Evolutionary conservation across 1,139 yeast genomes (phyloP), one percentile per base, ranked within the genome.

Genomic region (Diutina pseudorugosa): DNA sequence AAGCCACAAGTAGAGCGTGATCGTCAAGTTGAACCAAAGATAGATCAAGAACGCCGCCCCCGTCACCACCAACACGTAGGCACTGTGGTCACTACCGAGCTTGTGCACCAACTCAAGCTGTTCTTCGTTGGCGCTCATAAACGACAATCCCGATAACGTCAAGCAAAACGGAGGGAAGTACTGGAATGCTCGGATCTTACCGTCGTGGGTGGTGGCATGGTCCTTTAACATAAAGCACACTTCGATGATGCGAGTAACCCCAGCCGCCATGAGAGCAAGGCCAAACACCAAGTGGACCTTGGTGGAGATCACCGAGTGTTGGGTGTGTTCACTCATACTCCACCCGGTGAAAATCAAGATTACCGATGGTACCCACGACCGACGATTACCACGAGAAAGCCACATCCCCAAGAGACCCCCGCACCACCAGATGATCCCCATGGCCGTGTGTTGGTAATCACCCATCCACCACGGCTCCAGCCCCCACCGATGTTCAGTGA

Each of bases 341-440:
- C 89, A 91, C 1, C 97, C 98, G 0, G 97, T 91, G 63, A 85
- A 84, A 9, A 90, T 79, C 59, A 91, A 77, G 51, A 93, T 78
- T 45, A 89, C 60, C 0, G 95, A 83, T 3, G 98, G 98, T 41
- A 91, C 69, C 61, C 84, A 86, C 49, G 86, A 79, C 57, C 98
- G 76, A 53, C 69, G 71, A 52, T 77, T 76, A 48, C 64, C 66
- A 60, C 84, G 69, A 1, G 95, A 78, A 52, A 90, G 69, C 66
- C 78, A 85, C 59, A 91, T 73, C 0, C 98, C 98, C 21, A 89
- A 68, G 58, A 89, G 70, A 1, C 97, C 98, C 51, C 96, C 95
- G 54, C 89, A 80, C 94, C 96, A 90, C 95, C 97, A 91, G 44
- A 91, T 76, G 54, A 91, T 85, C 2, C 98, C 98, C 96, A 91